phyloP scores from a whole-genome alignment of 2,329 filamentous ascomycete species.

The Cytospora paraplurivora region DNA sequence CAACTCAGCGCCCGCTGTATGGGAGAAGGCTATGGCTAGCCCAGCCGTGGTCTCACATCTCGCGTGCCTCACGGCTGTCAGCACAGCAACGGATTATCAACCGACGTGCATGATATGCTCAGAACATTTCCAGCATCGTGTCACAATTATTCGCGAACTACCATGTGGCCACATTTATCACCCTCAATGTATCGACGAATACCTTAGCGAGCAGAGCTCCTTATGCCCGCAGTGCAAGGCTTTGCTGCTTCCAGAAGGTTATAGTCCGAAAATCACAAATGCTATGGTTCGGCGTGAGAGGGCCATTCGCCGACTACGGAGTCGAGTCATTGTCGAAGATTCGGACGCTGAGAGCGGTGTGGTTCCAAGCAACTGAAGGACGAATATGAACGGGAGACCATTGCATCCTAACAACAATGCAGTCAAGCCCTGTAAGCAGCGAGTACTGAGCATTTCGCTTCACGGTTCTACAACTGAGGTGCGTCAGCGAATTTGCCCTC shows the following conservation, averaged over 20 bases:
- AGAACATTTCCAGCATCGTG: slow-evolving; percentile 71
- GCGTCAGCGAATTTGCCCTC: slow-evolving; percentile 34
- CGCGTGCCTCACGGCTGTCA: slow-evolving; percentile 35
- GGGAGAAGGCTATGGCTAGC: slow-evolving; percentile 32
- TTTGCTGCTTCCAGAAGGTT: slow-evolving; percentile 71
- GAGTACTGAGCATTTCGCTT: slow-evolving; percentile 24
- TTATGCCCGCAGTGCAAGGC: slow-evolving; percentile 91
- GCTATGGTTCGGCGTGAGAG: slow-evolving; percentile 83
- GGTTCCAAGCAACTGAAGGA: slow-evolving; percentile 30
- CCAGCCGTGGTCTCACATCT: slow-evolving; percentile 30
- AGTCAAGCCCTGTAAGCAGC: slow-evolving; percentile 22
- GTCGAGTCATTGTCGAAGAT: slow-evolving; percentile 51
- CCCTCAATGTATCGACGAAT: slow-evolving; percentile 85
- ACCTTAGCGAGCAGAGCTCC: slow-evolving; percentile 75
- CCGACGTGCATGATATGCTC: slow-evolving; percentile 89
- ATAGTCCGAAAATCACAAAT: slow-evolving; percentile 74
- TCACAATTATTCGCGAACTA: slow-evolving; percentile 78
- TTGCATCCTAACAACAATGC: slow-evolving; percentile 31
- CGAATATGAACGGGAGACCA: slow-evolving; percentile 30
- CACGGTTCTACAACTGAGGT: slow-evolving; percentile 19
- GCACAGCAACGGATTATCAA: slow-evolving; percentile 64
- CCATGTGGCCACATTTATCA: slow-evolving; percentile 94
- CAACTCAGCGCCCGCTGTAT: slow-evolving; percentile 19
- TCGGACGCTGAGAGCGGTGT: slow-evolving; percentile 33
- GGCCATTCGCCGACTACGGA: slow-evolving; percentile 62